Base-by-base conservation (phyloP, 257 asterid species). In the Nicotiana knightiana region DNA sequence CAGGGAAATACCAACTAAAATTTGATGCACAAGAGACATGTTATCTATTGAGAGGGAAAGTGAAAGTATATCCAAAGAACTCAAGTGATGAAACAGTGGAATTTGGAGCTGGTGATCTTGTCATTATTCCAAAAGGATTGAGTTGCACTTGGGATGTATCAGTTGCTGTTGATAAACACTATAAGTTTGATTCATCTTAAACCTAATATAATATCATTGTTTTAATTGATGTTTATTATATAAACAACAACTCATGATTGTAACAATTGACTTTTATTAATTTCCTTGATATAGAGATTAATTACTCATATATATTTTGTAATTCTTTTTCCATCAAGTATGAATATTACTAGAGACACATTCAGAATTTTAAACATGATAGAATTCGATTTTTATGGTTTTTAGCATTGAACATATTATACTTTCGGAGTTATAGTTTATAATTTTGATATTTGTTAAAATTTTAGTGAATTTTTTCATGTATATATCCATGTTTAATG, bases 141-240 rank as follows among this genome's bases (percentile, higher is more conserved):
- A 90, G 93, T 85, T 95, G 99, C 89, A 95, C 98, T 33, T 95
- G 99, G 99, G 99, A 95, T 61, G 97, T 93, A 9, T 89, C 95
- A 33, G 81, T 90, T 76, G 93, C 94, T 16, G 97, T 95, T 48
- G 99, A 95, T 68, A 95, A 95, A 65, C 94, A 95, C 88, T 95
- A 95, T 89, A 93, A 90, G 93, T 95, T 95, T 86, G 96, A 93
- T 78, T 73, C 84, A 43, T 43, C 51, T 43, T 43, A 43, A 43
- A 43, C 51, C 51, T 43, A 9, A 43, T 43, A 11, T 43, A 11
- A 43, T 43, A 43, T 43, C 10, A 43, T 8, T 43, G 51, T 43
- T 43, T 43, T 43, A 43, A 43, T 43, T 9, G 10, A 43, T 43
- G 75, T 67, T 67, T 24, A 73, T 73, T 16, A 48, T 73, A 53